Conservation (phyloP, 2,329 filamentous ascomycete species). For the Hymenoscyphus occultus region DNA sequence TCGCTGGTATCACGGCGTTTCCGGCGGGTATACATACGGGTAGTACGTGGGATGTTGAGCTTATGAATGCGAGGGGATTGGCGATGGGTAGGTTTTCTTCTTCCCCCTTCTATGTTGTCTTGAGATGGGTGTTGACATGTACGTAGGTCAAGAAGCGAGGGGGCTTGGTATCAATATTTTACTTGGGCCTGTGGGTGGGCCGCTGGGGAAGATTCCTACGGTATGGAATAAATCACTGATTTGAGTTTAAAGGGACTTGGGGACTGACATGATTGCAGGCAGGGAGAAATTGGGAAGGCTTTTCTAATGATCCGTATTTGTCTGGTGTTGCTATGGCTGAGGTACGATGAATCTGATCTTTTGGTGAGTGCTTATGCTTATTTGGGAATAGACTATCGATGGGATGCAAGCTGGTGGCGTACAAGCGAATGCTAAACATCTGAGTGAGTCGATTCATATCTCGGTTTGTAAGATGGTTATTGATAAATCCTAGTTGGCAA, state of each 20-base stretch:
- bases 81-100: constrained; percentile 54
- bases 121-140: background rate
- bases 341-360: constrained; percentile 14
- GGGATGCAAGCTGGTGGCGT: constrained; percentile 53
- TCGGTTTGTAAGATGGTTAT: background rate
- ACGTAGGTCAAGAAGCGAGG: constrained; percentile 61
- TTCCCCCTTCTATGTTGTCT: too few species aligned
- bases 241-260: constrained; percentile 16
- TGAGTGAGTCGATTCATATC: constrained; percentile 31
- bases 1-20: constrained; percentile 70
- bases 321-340: constrained; percentile 61
- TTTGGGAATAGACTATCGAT: constrained; percentile 51
- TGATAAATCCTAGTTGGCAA: constrained; percentile 51
- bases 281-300: constrained; percentile 82
- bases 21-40: constrained; percentile 77
- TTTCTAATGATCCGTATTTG: constrained; percentile 74
- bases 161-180: constrained; percentile 70
- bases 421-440: constrained; percentile 58
- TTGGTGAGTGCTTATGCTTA: background rate
- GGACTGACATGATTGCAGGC: constrained; percentile 58
- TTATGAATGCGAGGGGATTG: constrained; percentile 69
- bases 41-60: constrained; percentile 72
- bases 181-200: constrained; percentile 72
- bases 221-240: background rate
- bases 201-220: constrained; percentile 66